These are phyloP conservation scores for Lentinula novae-zelandiae DNA, from an alignment of 1,284 basidiomycete genomes.

Conservation along the genomic window DNA sequence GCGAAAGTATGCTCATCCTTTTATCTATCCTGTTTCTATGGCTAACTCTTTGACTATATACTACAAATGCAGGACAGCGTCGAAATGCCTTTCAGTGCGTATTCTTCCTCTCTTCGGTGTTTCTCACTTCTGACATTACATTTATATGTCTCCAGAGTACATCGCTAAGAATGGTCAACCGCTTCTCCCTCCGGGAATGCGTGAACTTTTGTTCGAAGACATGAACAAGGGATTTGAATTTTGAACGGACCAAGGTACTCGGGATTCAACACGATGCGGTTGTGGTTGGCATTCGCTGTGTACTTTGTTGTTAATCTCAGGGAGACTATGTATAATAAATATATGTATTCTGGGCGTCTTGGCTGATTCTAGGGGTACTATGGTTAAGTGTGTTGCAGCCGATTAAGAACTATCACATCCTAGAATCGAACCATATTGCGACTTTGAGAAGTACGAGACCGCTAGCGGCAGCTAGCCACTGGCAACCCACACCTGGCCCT, in stretches of 20 bases:
- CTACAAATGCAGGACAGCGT: slow-evolving; percentile 64
- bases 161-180: slow-evolving; percentile 56
- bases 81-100: slow-evolving; percentile 91
- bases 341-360: no score
- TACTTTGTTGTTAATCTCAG: no score
- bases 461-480: no score
- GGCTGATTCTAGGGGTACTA: no score
- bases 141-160: slow-evolving; percentile 47
- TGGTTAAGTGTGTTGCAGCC: no score
- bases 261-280: background rate
- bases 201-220: slow-evolving; percentile 77
- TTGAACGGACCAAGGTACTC: slow-evolving; percentile 26
- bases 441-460: no score
- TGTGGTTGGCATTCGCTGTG: no score
- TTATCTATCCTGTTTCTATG: background rate
- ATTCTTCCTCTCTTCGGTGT: background rate
- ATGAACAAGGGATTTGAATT: slow-evolving; percentile 86
- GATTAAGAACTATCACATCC: no score
- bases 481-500: no score
- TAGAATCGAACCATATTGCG: no score
- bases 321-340: no score
- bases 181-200: slow-evolving; percentile 87
- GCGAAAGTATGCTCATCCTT: slow-evolving; percentile 22
- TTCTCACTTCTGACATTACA: background rate
- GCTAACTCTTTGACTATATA: slow-evolving; percentile 16